These are phyloP conservation scores for Coprinellus micaceus DNA, from an alignment of 768 basidiomycete genomes.

Conservation along the genomic window DNA sequence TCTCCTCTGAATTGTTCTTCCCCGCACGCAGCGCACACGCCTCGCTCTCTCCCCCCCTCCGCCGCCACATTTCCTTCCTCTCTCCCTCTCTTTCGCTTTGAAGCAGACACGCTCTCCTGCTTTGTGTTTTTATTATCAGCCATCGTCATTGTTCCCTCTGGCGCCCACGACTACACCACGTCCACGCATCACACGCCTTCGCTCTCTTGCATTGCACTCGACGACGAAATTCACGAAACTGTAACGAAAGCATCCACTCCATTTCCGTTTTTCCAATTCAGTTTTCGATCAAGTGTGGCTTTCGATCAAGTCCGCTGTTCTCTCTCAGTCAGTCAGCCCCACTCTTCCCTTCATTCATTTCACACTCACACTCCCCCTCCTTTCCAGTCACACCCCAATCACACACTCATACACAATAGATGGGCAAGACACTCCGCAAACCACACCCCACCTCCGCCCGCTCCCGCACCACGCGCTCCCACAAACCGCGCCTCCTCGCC, in stretches of 20 bases:
- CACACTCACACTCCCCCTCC: neutral
- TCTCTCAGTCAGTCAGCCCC: neutral
- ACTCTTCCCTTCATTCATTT: too few relatives aligned
- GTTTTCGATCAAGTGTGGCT: too few relatives aligned
- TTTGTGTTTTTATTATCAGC: too few relatives aligned
- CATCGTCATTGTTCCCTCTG: neutral
- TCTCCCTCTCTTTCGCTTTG: neutral
- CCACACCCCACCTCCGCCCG: neutral
- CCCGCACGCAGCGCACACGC: neutral
- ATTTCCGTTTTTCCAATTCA: too few relatives aligned
- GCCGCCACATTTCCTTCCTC: neutral
- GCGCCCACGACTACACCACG: neutral
- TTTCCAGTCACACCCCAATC: neutral
- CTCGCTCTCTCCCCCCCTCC: neutral
- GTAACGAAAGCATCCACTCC: too few relatives aligned
- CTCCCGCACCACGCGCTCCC: conserved; percentile 6
- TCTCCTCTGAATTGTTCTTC: neutral
- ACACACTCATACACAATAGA: neutral
- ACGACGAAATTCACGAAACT: too few relatives aligned
- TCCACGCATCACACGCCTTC: too few relatives aligned
- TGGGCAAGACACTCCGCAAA: conserved; percentile 12
- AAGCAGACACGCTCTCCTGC: too few relatives aligned
- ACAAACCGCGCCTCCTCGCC: conserved; percentile 30
- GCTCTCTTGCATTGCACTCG: too few relatives aligned
- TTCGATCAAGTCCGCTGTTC: neutral